Evolutionary conservation across 805 yeast genomes (phyloP).

Genomic region (Tanozyma kutaoensis): DNA sequence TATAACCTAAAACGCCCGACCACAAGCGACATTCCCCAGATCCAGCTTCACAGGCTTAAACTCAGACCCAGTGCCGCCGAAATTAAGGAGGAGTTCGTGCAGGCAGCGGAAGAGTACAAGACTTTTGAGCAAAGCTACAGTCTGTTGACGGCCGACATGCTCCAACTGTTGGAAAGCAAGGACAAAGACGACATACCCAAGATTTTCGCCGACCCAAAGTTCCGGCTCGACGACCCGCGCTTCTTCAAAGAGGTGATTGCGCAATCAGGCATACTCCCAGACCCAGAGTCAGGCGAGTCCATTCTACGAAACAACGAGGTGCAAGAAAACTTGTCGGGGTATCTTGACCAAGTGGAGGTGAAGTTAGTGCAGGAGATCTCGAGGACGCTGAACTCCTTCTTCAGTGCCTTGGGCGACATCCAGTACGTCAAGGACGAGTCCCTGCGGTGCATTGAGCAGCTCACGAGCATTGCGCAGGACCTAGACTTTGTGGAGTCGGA

Average conservation of each 20-base stretch:
- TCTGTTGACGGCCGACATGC: constrained; percentile 21
- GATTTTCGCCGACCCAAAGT: constrained; percentile 53
- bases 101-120: constrained; percentile 14
- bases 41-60: constrained; percentile 32
- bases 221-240: constrained; percentile 81
- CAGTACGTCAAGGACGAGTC: constrained; percentile 48
- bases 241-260: constrained; percentile 65
- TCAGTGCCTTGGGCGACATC: constrained; percentile 71
- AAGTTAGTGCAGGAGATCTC: constrained; percentile 74
- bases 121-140: constrained; percentile 25
- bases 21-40: constrained; percentile 71
- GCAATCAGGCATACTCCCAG: constrained; percentile 30
- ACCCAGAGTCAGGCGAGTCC: constrained; percentile 9
- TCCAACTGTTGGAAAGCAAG: constrained; percentile 5
- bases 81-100: constrained; percentile 8
- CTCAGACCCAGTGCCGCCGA: constrained; percentile 11
- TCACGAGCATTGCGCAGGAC: constrained; percentile 31
- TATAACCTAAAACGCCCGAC: constrained; percentile 54
- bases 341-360: constrained; percentile 75
- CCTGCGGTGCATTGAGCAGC: constrained; percentile 31
- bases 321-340: constrained; percentile 70
- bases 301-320: constrained; percentile 40
- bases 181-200: constrained; percentile 38
- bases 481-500: constrained; percentile 32
- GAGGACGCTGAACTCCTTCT: constrained; percentile 71